A percentile compares a stretch with the other conserved stretches of the same genome.
phyloP scores from a whole-genome alignment of 2,329 filamentous ascomycete species.

The Apiospora phragmitis region DNA sequence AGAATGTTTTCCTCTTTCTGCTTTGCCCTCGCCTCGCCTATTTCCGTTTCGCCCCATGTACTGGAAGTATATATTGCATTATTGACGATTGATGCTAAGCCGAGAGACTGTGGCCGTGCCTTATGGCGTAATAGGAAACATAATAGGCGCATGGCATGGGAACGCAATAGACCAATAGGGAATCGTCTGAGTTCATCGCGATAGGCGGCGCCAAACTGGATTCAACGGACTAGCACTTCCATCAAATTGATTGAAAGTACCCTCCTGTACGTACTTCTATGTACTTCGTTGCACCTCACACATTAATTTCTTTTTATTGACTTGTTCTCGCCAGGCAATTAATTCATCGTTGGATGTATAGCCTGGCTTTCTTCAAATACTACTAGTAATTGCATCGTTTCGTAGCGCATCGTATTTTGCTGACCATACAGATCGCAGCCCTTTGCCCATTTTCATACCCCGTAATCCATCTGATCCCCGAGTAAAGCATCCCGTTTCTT shows the following conservation, averaged over 20 bases:
- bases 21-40: not conserved
- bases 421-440: not conserved
- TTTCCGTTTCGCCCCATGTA: not conserved
- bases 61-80: not conserved
- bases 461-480: not conserved
- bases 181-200: not conserved
- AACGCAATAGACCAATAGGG: not conserved
- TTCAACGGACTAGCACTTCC: not conserved
- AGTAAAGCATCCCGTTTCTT: not conserved
- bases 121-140: not conserved
- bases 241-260: not conserved
- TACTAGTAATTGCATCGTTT: not conserved
- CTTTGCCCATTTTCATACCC: not conserved
- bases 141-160: not conserved
- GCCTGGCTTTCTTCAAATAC: not conserved
- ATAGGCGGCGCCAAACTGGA: conserved; percentile 1
- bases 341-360: not conserved
- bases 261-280: not conserved
- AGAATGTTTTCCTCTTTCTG: not conserved
- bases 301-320: not conserved
- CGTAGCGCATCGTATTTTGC: not conserved
- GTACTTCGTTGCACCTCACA: not conserved
- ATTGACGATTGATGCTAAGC: not conserved
- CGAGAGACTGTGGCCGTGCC: not conserved
- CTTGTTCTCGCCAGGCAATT: not conserved